A percentile compares a stretch with the other conserved stretches of the same genome.
phyloP scores from a whole-genome alignment of 257 asterid species.

The Lycium barbarum region DNA sequence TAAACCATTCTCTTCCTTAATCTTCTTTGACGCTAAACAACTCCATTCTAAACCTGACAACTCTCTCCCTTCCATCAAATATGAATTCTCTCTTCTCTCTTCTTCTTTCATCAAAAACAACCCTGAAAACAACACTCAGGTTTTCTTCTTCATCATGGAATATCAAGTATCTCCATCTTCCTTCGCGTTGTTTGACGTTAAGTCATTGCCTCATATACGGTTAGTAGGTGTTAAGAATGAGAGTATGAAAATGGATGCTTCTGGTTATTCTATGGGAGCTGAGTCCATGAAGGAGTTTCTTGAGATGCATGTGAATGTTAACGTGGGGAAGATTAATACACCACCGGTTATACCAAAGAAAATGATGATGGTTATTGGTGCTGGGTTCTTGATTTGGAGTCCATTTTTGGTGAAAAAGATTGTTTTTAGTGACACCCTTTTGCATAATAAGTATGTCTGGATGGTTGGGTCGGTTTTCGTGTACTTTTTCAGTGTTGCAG shows the following conservation, averaged over 20 bases:
- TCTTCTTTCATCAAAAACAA: slow-evolving; percentile 67
- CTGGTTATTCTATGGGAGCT: slow-evolving; percentile 68
- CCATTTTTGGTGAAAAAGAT: slow-evolving; percentile 70
- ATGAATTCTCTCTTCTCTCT: slow-evolving; percentile 65
- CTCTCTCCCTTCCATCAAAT: slow-evolving; percentile 61
- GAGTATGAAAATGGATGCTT: slow-evolving; percentile 73
- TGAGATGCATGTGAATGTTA: slow-evolving; percentile 50
- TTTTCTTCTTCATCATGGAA: slow-evolving; percentile 77
- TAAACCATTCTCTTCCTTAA: slow-evolving; percentile 69
- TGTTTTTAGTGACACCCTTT: slow-evolving; percentile 62
- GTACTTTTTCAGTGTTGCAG: slow-evolving; percentile 94
- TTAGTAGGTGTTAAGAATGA: slow-evolving; percentile 63
- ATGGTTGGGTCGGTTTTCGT: slow-evolving; percentile 82
- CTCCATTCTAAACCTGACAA: slow-evolving; percentile 76
- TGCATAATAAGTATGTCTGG: slow-evolving; percentile 78
- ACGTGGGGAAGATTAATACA: slow-evolving; percentile 64
- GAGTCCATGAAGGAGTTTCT: slow-evolving; percentile 88
- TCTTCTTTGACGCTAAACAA: slow-evolving; percentile 81
- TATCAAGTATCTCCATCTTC: slow-evolving; percentile 74
- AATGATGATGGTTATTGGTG: slow-evolving; percentile 53
- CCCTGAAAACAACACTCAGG: slow-evolving; percentile 45
- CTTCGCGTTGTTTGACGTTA: slow-evolving; percentile 64
- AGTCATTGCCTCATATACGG: slow-evolving; percentile 82
- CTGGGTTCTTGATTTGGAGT: slow-evolving; percentile 49
- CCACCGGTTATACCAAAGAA: slow-evolving; percentile 72